A percentile compares a stretch with the other conserved stretches of the same genome.
Evolutionary conservation across 2,329 filamentous ascomycete genomes (phyloP).

Genomic region (Dactylellina leptospora): DNA sequence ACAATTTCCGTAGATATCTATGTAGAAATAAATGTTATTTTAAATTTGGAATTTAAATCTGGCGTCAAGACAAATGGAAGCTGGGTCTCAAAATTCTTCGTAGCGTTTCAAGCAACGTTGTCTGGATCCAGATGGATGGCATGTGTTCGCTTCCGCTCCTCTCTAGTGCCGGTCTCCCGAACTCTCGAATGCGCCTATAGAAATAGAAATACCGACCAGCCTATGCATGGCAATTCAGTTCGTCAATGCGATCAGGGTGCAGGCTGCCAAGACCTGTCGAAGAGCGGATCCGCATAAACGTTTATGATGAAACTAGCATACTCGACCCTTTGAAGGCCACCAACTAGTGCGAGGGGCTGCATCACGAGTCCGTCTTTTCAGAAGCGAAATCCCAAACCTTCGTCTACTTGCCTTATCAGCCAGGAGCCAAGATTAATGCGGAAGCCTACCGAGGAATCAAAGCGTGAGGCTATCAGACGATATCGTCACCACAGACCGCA

Average conservation of each 20-base stretch:
- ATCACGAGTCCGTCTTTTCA: background rate
- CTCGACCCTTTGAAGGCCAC: background rate
- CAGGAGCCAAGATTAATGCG: background rate
- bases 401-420: background rate
- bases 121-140: no score
- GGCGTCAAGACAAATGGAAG: no score
- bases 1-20: no score
- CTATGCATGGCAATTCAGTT: background rate
- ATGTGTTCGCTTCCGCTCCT: no score
- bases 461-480: background rate
- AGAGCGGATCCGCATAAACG: background rate
- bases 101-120: no score
- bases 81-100: no score
- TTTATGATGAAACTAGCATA: slow-evolving; percentile 5
- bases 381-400: background rate
- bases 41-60: no score
- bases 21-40: no score
- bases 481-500: background rate
- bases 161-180: no score
- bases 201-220: no score
- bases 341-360: no score
- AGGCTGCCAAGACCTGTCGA: slow-evolving; percentile 16
- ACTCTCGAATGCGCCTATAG: no score
- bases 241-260: slow-evolving; percentile 17
- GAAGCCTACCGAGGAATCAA: background rate